Percentiles rank a stretch among this genome's conserved stretches.
These are phyloP conservation scores for Aspergillus ostianus DNA, from an alignment of 495 filamentous ascomycete genomes.

Conservation along the genomic window DNA sequence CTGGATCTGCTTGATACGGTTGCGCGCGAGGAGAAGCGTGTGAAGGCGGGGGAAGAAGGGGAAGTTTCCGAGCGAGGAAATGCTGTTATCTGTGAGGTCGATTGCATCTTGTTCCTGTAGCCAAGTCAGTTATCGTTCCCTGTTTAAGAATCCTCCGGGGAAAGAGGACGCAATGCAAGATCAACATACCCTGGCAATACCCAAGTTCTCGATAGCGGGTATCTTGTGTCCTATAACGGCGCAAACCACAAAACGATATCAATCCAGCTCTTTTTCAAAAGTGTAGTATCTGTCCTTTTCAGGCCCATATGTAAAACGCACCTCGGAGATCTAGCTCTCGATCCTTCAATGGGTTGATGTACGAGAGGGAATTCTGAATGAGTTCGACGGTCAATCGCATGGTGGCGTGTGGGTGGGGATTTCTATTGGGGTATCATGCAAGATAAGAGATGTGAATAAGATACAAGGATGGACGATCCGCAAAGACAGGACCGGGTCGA, in stretches of 20 bases:
- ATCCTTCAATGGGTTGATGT: slow-evolving; percentile 96
- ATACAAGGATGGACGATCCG: not conserved
- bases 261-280: slow-evolving; percentile 72
- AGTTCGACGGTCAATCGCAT: slow-evolving; percentile 97
- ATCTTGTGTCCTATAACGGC: slow-evolving; percentile 89
- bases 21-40: slow-evolving; percentile 85
- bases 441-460: not conserved
- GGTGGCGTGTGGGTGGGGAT: slow-evolving; percentile 32
- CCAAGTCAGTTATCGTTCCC: slow-evolving; percentile 10
- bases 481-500: not conserved
- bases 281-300: slow-evolving; percentile 99
- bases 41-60: slow-evolving; percentile 85
- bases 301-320: slow-evolving; percentile 64
- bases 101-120: slow-evolving; percentile 81
- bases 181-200: slow-evolving; percentile 73
- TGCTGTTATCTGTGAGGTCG: slow-evolving; percentile 98
- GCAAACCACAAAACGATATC: slow-evolving; percentile 63
- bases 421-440: slow-evolving; percentile 23
- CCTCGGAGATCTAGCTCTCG: slow-evolving; percentile 99
- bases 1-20: slow-evolving; percentile 81
- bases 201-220: slow-evolving; percentile 95
- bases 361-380: slow-evolving; percentile 86
- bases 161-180: not conserved
- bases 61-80: slow-evolving; percentile 85
- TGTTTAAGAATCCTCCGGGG: not conserved